phyloP scores from a whole-genome alignment of 2,329 filamentous ascomycete genomes.

The Immersiporthe knoxdaviesiana region DNA sequence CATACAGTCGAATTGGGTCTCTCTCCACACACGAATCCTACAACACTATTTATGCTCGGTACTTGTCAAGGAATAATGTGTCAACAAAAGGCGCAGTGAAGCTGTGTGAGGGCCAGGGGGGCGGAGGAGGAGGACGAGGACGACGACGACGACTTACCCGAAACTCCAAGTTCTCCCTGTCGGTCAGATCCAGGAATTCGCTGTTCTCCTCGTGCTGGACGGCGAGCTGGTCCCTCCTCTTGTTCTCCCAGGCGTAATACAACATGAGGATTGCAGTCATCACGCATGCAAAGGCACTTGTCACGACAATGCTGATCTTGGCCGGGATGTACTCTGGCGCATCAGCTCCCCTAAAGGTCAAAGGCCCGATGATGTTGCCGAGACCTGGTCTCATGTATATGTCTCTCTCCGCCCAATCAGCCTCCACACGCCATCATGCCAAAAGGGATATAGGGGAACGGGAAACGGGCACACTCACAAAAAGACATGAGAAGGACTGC shows the following conservation, averaged over 20 bases:
- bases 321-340: conserved; percentile 46
- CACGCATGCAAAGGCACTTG: conserved; percentile 31
- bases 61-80: conserved; percentile 20
- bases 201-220: conserved; percentile 34
- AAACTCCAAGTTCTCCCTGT: conserved; percentile 38
- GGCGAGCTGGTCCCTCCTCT: conserved; percentile 23
- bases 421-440: background rate
- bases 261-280: conserved; percentile 24
- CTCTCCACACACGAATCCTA: background rate
- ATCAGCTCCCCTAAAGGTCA: conserved; percentile 42
- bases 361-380: conserved; percentile 47
- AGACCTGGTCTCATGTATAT: conserved; percentile 33
- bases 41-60: conserved; percentile 16
- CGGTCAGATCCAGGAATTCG: conserved; percentile 39
- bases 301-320: conserved; percentile 45
- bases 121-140: too few relatives aligned
- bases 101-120: background rate
- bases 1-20: background rate
- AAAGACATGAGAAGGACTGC: conserved; percentile 43
- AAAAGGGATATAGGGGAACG: too few relatives aligned
- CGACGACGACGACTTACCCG: conserved; percentile 25
- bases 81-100: conserved; percentile 9
- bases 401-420: background rate
- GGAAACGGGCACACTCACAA: conserved; percentile 31
- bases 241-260: conserved; percentile 30